A percentile compares a stretch with the other conserved stretches of the same genome.
Conservation (phyloP, 257 asterid genomes). For the Rehmannia glutinosa region DNA sequence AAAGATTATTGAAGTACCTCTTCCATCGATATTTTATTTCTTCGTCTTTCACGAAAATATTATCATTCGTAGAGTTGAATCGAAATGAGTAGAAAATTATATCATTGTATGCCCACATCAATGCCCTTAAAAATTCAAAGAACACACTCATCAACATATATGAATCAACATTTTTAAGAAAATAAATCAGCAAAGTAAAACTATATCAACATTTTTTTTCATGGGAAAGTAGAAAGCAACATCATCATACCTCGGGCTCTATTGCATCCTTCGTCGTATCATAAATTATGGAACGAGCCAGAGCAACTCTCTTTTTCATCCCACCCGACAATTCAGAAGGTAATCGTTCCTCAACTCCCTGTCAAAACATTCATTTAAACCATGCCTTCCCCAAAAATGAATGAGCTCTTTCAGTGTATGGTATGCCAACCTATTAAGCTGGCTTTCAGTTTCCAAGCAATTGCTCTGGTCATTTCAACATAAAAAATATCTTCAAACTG, state of each 20-base stretch:
- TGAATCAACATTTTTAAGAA: too few relatives aligned
- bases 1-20: too few relatives aligned
- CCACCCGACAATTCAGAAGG: constrained; percentile 99
- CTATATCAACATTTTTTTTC: too few relatives aligned
- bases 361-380: constrained; percentile 24
- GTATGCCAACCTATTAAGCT: constrained; percentile 11
- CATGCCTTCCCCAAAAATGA: constrained; percentile 2
- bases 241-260: constrained; percentile 87
- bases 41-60: too few relatives aligned
- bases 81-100: too few relatives aligned
- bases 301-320: constrained; percentile 98
- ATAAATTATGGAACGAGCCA: constrained; percentile 94
- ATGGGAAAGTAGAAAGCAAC: constrained; percentile 1
- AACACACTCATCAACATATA: too few relatives aligned
- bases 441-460: neutral
- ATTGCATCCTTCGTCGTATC: constrained; percentile 74
- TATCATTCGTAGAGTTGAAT: too few relatives aligned
- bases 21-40: too few relatives aligned
- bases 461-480: constrained; percentile 2
- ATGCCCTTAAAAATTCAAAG: too few relatives aligned
- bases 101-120: too few relatives aligned
- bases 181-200: too few relatives aligned
- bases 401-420: constrained; percentile 12
- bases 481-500: neutral
- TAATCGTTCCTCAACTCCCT: constrained; percentile 93